Evolutionary conservation across 225 moss, liverwort and hornwort species (phyloP).

Genomic region (Polytrichum formosum): DNA sequence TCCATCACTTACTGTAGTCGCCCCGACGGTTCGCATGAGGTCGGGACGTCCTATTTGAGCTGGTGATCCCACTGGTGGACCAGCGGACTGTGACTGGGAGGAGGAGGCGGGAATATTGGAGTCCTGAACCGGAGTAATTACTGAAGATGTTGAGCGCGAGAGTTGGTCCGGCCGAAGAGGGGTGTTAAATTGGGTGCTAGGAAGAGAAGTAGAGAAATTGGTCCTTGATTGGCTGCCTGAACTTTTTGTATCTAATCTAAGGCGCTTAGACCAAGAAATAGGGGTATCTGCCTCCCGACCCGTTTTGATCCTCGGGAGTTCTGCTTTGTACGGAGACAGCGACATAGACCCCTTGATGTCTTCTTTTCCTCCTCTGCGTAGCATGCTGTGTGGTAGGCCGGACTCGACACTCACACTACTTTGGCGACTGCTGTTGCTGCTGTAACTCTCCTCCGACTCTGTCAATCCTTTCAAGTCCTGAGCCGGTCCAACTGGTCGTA

Average conservation of each 20-base stretch:
- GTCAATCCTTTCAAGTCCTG: constrained; percentile 33
- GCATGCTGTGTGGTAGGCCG: constrained; percentile 24
- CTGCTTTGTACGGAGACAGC: constrained; percentile 49
- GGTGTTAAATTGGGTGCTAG: constrained; percentile 43
- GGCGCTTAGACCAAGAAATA: constrained; percentile 34
- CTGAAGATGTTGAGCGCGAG: constrained; percentile 27
- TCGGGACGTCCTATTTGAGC: constrained; percentile 26
- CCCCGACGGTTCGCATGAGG: constrained; percentile 43
- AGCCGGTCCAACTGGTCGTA: constrained; percentile 55
- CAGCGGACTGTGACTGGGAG: constrained; percentile 15
- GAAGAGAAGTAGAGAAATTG: constrained; percentile 14
- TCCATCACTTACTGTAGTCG: constrained; percentile 65
- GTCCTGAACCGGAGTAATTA: constrained; percentile 17
- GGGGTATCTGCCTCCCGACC: constrained; percentile 52
- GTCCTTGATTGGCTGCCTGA: constrained; percentile 50
- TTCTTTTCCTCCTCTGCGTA: constrained; percentile 35
- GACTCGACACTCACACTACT: constrained; percentile 63
- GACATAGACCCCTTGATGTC: constrained; percentile 46
- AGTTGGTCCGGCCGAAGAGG: constrained; percentile 21
- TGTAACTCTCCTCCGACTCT: constrained; percentile 56
- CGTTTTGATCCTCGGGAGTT: constrained; percentile 52
- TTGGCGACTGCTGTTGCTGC: constrained; percentile 57
- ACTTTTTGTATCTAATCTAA: constrained; percentile 40
- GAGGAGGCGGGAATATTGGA: constrained; percentile 9
- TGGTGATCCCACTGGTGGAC: constrained; percentile 17